Conservation (phyloP, 129 eudicot species). For the Tanacetum coccineum region DNA sequence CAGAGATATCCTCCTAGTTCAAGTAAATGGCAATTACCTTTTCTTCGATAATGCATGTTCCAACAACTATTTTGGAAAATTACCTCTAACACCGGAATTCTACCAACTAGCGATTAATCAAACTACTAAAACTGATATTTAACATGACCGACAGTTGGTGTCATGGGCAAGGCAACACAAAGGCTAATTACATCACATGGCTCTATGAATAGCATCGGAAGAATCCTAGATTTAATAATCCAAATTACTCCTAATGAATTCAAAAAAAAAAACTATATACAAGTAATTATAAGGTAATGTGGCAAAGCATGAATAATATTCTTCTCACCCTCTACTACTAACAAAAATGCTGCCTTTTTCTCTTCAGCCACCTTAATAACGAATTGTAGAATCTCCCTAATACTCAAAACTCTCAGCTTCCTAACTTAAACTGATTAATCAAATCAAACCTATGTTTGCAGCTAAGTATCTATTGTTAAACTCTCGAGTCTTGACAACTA, state of each 20-base stretch:
- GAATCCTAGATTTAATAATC: too few species aligned
- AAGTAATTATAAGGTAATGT: background rate
- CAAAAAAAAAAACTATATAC: background rate
- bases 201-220: background rate
- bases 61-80: background rate
- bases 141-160: background rate
- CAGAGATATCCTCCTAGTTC: background rate
- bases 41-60: too few species aligned
- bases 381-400: constrained; percentile 6
- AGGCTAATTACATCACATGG: background rate
- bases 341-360: background rate
- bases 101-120: background rate
- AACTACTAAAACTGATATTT: background rate
- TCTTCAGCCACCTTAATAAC: constrained; percentile 5
- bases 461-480: background rate
- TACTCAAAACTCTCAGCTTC: background rate
- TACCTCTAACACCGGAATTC: constrained; percentile 4
- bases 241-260: background rate
- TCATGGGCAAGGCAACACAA: background rate
- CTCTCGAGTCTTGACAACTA: background rate
- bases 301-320: constrained; percentile 3
- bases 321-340: background rate
- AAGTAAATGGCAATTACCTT: too few species aligned
- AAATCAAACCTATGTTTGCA: background rate
- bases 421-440: background rate